phyloP scores from a whole-genome alignment of 1,139 yeast species.

The Saccharomyces hybrid region DNA sequence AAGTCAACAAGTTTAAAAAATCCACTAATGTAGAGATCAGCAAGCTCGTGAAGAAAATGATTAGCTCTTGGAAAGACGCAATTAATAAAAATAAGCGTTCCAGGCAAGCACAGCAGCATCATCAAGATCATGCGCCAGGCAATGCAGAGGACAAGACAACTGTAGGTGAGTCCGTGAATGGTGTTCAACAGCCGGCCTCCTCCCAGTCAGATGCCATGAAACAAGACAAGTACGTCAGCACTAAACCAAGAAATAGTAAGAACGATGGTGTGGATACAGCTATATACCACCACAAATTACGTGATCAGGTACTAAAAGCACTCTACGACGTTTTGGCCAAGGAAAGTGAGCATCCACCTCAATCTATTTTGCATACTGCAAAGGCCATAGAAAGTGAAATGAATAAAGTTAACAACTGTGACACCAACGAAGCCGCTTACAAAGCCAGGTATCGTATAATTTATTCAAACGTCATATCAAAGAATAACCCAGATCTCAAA shows the following conservation, averaged over 20 bases:
- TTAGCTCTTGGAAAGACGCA: slow-evolving; percentile 83
- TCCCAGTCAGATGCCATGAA: slow-evolving; percentile 12
- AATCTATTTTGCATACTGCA: slow-evolving; percentile 54
- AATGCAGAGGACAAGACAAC: slow-evolving; percentile 8
- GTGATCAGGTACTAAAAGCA: slow-evolving; percentile 80
- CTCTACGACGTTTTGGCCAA: slow-evolving; percentile 83
- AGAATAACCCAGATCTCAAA: slow-evolving; percentile 81
- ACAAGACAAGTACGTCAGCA: slow-evolving; percentile 34
- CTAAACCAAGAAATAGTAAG: slow-evolving; percentile 64
- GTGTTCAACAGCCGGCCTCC: neutral
- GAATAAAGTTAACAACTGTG: slow-evolving; percentile 21
- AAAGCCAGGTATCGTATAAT: slow-evolving; percentile 76
- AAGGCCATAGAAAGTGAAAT: slow-evolving; percentile 70
- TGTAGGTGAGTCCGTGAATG: slow-evolving; percentile 4
- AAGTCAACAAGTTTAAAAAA: slow-evolving; percentile 79
- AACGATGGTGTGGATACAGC: slow-evolving; percentile 72
- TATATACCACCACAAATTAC: slow-evolving; percentile 63
- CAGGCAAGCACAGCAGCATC: slow-evolving; percentile 18
- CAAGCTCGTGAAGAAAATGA: slow-evolving; percentile 69
- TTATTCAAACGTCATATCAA: slow-evolving; percentile 79
- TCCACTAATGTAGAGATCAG: slow-evolving; percentile 61
- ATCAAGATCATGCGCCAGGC: slow-evolving; percentile 8
- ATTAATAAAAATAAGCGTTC: slow-evolving; percentile 66
- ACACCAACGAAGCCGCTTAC: slow-evolving; percentile 37
- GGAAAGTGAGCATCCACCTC: slow-evolving; percentile 55